Percentiles rank a stretch among this genome's conserved stretches.
Evolutionary conservation across 1,284 basidiomycete species (phyloP).

Genomic region (Athelia sp.): DNA sequence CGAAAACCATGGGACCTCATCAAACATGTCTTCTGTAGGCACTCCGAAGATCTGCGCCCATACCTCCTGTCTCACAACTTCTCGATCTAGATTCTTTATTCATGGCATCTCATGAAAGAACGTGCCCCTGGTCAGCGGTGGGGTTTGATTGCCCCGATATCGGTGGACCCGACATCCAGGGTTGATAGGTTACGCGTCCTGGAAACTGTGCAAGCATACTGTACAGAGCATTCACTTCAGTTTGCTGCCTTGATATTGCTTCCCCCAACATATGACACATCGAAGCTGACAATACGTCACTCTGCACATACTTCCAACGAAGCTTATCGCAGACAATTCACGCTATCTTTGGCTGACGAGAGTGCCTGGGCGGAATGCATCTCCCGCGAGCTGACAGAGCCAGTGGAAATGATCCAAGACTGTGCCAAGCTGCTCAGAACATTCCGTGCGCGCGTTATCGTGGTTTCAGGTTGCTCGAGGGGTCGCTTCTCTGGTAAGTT

Average conservation of each 20-base stretch:
- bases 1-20: constrained; percentile 8
- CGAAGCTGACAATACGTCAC: not conserved
- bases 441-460: constrained; percentile 23
- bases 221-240: constrained; percentile 20
- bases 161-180: constrained; percentile 21
- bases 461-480: constrained; percentile 17
- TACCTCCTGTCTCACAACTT: too few species aligned
- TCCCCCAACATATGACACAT: not conserved
- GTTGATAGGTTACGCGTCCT: constrained; percentile 23
- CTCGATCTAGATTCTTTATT: constrained; percentile 26
- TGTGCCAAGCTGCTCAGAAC: constrained; percentile 22
- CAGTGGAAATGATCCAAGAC: constrained; percentile 22
- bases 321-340: not conserved
- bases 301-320: not conserved
- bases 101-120: constrained; percentile 29
- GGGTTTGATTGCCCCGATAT: constrained; percentile 28
- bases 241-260: constrained; percentile 22
- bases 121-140: constrained; percentile 20
- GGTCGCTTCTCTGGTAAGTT: constrained; percentile 4
- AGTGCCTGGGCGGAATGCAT: constrained; percentile 19
- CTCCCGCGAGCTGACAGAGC: constrained; percentile 19
- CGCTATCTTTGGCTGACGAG: not conserved
- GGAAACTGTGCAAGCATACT: constrained; percentile 27
- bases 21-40: constrained; percentile 23
- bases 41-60: constrained; percentile 1